Evolutionary conservation across 441 rosid species (phyloP), one percentile per base, ranked within the genome.

Genomic region (Gossypium davidsonii): DNA sequence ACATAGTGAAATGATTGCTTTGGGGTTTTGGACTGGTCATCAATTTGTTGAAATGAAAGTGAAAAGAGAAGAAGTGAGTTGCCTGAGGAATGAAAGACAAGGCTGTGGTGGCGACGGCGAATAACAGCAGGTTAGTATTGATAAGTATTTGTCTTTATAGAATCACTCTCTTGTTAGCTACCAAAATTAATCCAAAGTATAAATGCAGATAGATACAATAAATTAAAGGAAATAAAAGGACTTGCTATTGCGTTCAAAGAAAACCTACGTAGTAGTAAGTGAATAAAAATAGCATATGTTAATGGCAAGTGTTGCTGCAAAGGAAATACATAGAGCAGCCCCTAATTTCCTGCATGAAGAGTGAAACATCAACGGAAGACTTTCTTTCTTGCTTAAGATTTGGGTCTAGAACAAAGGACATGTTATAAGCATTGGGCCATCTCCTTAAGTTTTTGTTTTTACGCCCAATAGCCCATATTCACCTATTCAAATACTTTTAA

Each of bases 71-170:
- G 59, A 34, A 34, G 67, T 31, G 11, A 42, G 2, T 21, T 46
- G 70, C 56, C 56, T 23, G 17, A 46, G 14, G 25, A 66, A 66
- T 66, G 37, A 14, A 48, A 66, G 71, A 48, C 56, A 48, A 66
- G 7, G 31, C n/a, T 21, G 7, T 18, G 25, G 37, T 14, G 17
- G 67, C n/a, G 42, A 21, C 39, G 49, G 3, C 6, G 53, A 46
- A 14, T 14, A 20, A 10, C 59, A 65, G 34, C 59, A 8, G 14
- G 23, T 7, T 21, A 10, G 1, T 20, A 42, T 15, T 6, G 8
- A 0, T 18, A 1, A 6, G 48, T 66, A 66, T 46, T 21, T 21
- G 26, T 56, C 4, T 10, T 12, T 66, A 17, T 12, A 46, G 56
- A 66, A 20, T 52, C 7, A 52, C 48, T 37, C 15, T 66, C 8